phyloP scores from a whole-genome alignment of 163 green algal genomes.

The Chlamydomonas reinhardtii region DNA sequence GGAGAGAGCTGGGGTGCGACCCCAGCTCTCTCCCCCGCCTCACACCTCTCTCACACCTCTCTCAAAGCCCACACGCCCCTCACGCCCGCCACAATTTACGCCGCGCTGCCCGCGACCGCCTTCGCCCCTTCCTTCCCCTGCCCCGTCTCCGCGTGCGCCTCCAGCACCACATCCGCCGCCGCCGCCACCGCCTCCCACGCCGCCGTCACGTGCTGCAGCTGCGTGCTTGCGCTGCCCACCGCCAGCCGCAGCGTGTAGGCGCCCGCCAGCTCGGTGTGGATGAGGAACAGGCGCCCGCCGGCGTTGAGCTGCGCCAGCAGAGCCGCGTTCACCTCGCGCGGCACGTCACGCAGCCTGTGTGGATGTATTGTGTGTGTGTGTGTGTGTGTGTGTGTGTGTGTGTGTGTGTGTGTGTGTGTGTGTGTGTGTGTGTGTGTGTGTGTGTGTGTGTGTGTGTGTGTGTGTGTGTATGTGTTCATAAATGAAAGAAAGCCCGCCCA shows the following conservation, averaged over 20 bases:
- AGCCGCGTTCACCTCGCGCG: conserved; percentile 54
- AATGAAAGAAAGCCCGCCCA: no score
- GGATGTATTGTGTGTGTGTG: neutral
- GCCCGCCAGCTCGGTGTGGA: conserved; percentile 81
- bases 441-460: no score
- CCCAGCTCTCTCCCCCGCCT: no score
- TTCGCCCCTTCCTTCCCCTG: neutral
- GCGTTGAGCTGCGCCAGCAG: conserved; percentile 82
- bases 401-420: neutral
- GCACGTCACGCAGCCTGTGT: conserved; percentile 39
- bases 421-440: no score
- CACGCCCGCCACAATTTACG: no score
- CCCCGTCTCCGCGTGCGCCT: neutral
- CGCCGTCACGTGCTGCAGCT: conserved; percentile 75
- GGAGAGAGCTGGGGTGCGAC: no score
- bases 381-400: neutral
- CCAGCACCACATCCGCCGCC: conserved; percentile 41
- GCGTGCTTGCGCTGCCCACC: conserved; percentile 69
- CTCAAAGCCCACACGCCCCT: no score
- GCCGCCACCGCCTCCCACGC: conserved; percentile 71
- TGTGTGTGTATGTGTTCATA: no score
- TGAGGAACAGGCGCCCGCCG: conserved; percentile 74
- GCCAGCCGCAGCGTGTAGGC: conserved; percentile 75
- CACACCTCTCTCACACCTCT: no score
- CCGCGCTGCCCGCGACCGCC: no score